Conservation (phyloP, 192 early-diverging fungal species). For the Linnemannia schmuckeri region DNA sequence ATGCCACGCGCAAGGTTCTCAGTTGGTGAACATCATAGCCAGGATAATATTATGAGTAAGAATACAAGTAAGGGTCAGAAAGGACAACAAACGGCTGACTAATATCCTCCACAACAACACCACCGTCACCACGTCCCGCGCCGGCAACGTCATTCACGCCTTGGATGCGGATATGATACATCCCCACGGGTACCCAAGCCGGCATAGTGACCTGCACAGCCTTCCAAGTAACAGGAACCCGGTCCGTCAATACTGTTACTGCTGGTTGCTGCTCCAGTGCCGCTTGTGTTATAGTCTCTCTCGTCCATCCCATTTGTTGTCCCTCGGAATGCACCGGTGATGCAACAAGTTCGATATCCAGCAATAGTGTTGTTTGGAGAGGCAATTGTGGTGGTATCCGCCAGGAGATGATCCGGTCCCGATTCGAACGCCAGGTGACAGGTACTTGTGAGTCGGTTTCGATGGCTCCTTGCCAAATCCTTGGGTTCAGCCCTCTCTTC, state of each 20-base stretch:
- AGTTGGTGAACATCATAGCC: no score
- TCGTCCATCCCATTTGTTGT: not conserved
- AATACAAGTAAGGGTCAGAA: slow-evolving; percentile 45
- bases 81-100: slow-evolving; percentile 43
- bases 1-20: no score
- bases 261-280: slow-evolving; percentile 9
- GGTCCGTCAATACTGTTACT: slow-evolving; percentile 26
- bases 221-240: slow-evolving; percentile 26
- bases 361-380: not conserved
- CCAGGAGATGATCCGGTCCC: slow-evolving; percentile 39
- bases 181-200: slow-evolving; percentile 27
- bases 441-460: not conserved
- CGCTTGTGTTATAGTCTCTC: not conserved
- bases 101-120: slow-evolving; percentile 39
- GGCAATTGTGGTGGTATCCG: not conserved
- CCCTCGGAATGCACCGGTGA: not conserved
- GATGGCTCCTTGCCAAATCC: slow-evolving; percentile 25
- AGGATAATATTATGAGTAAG: not conserved
- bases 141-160: not conserved
- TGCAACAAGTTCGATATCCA: not conserved
- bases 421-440: slow-evolving; percentile 35
- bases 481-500: slow-evolving; percentile 3
- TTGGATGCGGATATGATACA: slow-evolving; percentile 26
- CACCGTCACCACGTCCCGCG: not conserved
- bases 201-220: slow-evolving; percentile 29